Evolutionary conservation across 192 early-diverging fungal genomes (phyloP).

Genomic region (Coemansia sp.): DNA sequence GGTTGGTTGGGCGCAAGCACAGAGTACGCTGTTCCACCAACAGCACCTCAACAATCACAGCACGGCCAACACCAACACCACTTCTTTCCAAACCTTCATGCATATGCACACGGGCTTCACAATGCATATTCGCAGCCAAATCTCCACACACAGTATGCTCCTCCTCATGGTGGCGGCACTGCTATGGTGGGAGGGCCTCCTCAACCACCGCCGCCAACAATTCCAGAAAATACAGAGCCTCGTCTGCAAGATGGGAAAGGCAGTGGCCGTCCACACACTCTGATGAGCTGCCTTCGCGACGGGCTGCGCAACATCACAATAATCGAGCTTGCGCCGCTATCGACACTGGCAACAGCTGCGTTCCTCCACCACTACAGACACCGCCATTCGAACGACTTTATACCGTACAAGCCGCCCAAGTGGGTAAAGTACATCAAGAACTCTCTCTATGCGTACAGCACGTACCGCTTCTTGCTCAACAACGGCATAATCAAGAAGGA

Average conservation of each 20-base stretch:
- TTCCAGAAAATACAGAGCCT: no score
- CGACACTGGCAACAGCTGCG: constrained; percentile 21
- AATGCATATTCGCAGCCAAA: neutral
- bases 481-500: constrained; percentile 12
- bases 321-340: constrained; percentile 24
- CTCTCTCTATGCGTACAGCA: constrained; percentile 25
- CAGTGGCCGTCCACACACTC: neutral
- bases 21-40: neutral
- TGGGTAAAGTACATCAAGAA: constrained; percentile 41
- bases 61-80: neutral
- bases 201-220: neutral
- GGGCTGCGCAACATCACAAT: constrained; percentile 19
- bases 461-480: constrained; percentile 23
- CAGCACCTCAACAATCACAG: neutral
- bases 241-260: neutral
- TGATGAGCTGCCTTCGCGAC: constrained; percentile 33
- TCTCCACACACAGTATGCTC: neutral
- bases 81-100: neutral
- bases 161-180: no score
- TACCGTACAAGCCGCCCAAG: constrained; percentile 30
- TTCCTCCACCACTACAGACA: constrained; percentile 31
- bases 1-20: neutral
- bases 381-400: constrained; percentile 15
- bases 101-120: neutral
- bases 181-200: no score